phyloP scores from a whole-genome alignment of 2,329 filamentous ascomycete species.

The Scedosporium aurantiacum region DNA sequence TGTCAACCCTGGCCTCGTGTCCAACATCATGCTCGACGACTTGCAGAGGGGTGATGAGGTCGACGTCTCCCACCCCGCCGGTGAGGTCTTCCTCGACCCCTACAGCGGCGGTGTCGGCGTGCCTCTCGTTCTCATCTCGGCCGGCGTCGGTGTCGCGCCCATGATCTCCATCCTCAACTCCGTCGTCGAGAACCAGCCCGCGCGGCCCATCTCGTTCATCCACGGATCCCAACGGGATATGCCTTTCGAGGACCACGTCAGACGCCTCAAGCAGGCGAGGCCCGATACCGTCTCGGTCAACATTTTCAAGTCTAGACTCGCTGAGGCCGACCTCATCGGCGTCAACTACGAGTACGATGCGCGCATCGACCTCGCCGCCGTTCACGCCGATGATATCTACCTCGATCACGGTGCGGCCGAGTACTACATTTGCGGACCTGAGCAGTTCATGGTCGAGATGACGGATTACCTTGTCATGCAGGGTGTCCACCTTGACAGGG shows the following conservation, averaged over 20 bases:
- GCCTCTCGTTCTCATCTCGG: conserved; percentile 50
- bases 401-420: conserved; percentile 33
- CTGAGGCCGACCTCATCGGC: conserved; percentile 31
- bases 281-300: conserved; percentile 23
- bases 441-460: conserved; percentile 43
- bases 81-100: conserved; percentile 47
- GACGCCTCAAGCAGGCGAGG: conserved; percentile 27
- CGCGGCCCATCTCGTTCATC: conserved; percentile 45
- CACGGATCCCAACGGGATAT: conserved; percentile 42
- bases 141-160: conserved; percentile 49
- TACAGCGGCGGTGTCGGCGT: conserved; percentile 23
- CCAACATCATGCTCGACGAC: conserved; percentile 55
- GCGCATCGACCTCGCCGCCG: conserved; percentile 33
- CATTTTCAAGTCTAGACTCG: conserved; percentile 39
- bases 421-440: conserved; percentile 44
- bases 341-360: conserved; percentile 28
- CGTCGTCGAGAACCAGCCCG: conserved; percentile 30
- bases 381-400: conserved; percentile 32
- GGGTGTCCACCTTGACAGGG: conserved; percentile 25
- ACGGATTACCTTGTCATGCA: conserved; percentile 28
- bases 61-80: conserved; percentile 55
- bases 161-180: conserved; percentile 51
- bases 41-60: conserved; percentile 51
- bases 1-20: conserved; percentile 52
- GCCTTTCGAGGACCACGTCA: conserved; percentile 44